phyloP scores from a whole-genome alignment of 257 asterid species.

The Scutellaria galericulata region DNA sequence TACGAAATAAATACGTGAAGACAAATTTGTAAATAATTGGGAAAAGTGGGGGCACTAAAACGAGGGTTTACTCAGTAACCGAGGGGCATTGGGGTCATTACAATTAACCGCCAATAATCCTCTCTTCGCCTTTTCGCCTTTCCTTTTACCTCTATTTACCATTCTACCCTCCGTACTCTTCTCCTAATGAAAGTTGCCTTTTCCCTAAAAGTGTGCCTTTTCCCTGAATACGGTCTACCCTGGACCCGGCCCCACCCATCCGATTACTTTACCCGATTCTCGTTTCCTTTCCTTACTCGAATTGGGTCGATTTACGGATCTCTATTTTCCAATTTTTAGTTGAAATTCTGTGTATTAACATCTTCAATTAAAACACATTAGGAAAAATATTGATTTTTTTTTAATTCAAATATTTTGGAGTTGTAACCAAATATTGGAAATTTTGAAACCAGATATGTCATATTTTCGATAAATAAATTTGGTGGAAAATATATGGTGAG shows the following conservation, averaged over 20 bases:
- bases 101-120: constrained; percentile 31
- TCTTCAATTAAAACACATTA: too few species aligned
- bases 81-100: constrained; percentile 40
- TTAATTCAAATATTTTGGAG: too few species aligned
- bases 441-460: too few species aligned
- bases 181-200: neutral
- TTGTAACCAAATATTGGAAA: too few species aligned
- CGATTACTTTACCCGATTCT: neutral
- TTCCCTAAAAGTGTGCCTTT: constrained; percentile 27
- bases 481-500: too few species aligned
- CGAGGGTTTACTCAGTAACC: constrained; percentile 30
- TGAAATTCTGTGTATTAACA: too few species aligned
- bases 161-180: constrained; percentile 19
- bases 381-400: too few species aligned
- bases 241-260: neutral
- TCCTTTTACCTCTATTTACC: constrained; percentile 9
- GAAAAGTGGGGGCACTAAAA: constrained; percentile 27
- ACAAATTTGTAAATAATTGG: constrained; percentile 36
- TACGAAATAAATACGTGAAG: constrained; percentile 16
- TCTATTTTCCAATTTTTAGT: too few species aligned
- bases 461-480: too few species aligned
- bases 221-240: neutral
- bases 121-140: constrained; percentile 4
- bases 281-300: too few species aligned
- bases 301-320: neutral